phyloP scores from a whole-genome alignment of 768 basidiomycete species.

The Boletales sp. region DNA sequence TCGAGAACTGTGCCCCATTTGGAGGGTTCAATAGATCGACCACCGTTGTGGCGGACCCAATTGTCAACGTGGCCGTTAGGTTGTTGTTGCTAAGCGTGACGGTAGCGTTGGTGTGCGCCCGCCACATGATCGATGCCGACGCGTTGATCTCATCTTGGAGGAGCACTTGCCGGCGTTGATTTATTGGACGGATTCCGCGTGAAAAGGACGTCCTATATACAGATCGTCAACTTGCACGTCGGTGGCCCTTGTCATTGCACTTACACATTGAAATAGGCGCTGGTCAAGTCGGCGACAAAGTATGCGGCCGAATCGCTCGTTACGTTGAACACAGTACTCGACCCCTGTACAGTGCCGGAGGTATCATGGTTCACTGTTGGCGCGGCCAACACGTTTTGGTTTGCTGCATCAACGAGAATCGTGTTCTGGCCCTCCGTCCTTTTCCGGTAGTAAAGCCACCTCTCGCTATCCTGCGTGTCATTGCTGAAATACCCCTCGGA shows the following conservation, averaged over 20 bases:
- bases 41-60: constrained; percentile 64
- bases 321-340: constrained; percentile 72
- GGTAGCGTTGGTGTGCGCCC: constrained; percentile 95
- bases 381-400: constrained; percentile 74
- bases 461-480: constrained; percentile 61
- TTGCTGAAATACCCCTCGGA: constrained; percentile 72
- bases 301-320: constrained; percentile 71
- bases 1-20: constrained; percentile 60
- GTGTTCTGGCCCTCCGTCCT: constrained; percentile 98
- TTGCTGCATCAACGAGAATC: constrained; percentile 65
- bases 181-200: constrained; percentile 83
- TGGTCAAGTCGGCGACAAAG: constrained; percentile 73
- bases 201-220: constrained; percentile 58
- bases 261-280: constrained; percentile 73
- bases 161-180: constrained; percentile 82
- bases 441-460: constrained; percentile 96
- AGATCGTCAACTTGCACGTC: constrained; percentile 5
- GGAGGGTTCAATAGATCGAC: constrained; percentile 68
- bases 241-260: constrained; percentile 22
- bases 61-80: constrained; percentile 68
- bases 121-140: constrained; percentile 67
- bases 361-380: constrained; percentile 55
- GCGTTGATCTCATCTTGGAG: constrained; percentile 88
- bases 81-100: constrained; percentile 49
- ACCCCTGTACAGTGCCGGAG: constrained; percentile 68